Conservation (phyloP, 2,329 filamentous ascomycete species). For the Cordyceps fumosorosea region DNA sequence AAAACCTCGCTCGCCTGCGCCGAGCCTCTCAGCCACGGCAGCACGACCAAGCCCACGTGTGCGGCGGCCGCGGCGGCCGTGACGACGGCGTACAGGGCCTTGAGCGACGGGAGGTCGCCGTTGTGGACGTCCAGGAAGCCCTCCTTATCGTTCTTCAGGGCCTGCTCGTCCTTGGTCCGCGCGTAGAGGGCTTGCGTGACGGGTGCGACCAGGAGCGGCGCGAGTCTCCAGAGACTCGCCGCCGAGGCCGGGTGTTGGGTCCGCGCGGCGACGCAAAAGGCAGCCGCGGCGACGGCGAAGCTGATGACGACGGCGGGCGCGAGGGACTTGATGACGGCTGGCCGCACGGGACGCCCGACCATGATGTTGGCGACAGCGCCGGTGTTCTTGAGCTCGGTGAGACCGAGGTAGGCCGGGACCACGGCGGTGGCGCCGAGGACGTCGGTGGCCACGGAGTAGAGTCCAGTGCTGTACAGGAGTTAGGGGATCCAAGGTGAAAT, state of each 20-base stretch:
- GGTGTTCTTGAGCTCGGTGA: not conserved
- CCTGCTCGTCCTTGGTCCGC: not conserved
- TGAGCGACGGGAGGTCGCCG: not conserved
- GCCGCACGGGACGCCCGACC: not conserved
- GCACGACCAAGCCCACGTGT: not conserved
- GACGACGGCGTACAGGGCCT: not conserved
- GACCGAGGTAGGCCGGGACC: not conserved
- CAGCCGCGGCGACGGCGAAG: not conserved
- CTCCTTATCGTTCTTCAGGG: not conserved
- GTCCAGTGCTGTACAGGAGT: not conserved
- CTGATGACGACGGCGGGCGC: not conserved
- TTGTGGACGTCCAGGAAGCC: not conserved
- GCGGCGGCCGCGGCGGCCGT: not conserved
- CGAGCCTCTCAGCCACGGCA: not conserved
- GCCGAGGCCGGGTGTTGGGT: not conserved
- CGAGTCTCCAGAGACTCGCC: not conserved
- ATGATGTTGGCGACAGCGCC: not conserved
- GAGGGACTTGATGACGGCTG: not conserved
- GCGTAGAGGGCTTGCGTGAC: not conserved
- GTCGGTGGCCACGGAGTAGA: not conserved
- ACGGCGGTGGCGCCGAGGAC: not conserved
- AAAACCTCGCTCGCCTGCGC: not conserved
- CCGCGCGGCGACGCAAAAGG: not conserved
- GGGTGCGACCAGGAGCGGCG: not conserved
- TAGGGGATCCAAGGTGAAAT: not conserved